Base-by-base conservation (phyloP, 192 early-diverging fungal species). In the Geranomyces variabilis region DNA sequence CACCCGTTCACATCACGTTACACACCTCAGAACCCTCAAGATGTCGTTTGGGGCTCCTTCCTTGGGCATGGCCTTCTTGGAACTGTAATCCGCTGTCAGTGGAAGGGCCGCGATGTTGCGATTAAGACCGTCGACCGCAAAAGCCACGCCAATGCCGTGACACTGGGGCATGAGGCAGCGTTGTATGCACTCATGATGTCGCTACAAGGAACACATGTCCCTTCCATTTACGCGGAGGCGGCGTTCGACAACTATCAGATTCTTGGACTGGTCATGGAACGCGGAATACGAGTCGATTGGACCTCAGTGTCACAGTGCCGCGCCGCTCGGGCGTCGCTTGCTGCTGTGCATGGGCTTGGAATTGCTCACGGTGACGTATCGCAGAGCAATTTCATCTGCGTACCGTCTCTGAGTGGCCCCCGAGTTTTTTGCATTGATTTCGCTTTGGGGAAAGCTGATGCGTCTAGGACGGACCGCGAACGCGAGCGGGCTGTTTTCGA, bases 61-160 rank as follows among this genome's bases (percentile, higher is more conserved):
- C 58, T 60, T 34, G 58, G 58, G 9, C 58, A 60, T 7, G 58
- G 58, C 5, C 58, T 60, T 60, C 58, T 29, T 60, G 58, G 58
- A 2, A 60, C 58, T 6, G 58, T 60, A 2, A 34, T 60, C 17
- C 5, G 3, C 58, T 60, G 58, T 30, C 5, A 29, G 9, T 60
- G 58, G 58, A 34, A 60, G 9, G 58, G 58, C 58, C 9, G 31
- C 9, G 58, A 2, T 3, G 31, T 34, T 3, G 58, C 58, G 3
- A 33, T 33, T 2, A 60, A 60, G 29, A 34, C 29, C 29, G 58
- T 60, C 5, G 58, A 60, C 29, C 24, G 58, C 3, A 60, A 60
- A 19, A 8, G 6, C 29, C 6, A 17, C 29, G 2, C 58, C 5
- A 2, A 33, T 8, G 58, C 29, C 19, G 31, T 19, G 5, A 26